Evolutionary conservation across 495 filamentous ascomycete genomes (phyloP), one percentile per base, ranked within the genome.

Genomic region (Geopyxis carbonaria): DNA sequence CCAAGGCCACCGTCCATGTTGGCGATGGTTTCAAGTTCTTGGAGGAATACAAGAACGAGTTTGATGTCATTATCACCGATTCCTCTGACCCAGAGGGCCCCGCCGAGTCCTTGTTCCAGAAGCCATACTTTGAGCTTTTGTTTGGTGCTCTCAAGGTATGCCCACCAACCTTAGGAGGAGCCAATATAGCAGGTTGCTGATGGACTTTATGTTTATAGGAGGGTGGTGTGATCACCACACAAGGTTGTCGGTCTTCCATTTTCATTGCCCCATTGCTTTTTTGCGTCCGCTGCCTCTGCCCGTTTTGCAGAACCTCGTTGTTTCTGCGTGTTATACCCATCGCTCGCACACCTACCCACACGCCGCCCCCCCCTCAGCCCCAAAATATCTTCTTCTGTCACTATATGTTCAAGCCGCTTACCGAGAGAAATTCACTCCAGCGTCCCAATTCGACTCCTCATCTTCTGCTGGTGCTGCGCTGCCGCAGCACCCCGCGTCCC

Each of bases 1-100:
- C 85, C 54, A 89, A 86, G 60, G 78, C 82, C 53, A 84, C 76
- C 64, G 73, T 76, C 50, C 79, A 92, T 64, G 67, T 99, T 45
- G 91, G 86, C 45, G 89, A 99, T 57, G 89, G 89, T 51, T 95
- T 99, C 73, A 82, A 94, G 69, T 99, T 92, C 66, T 69, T 99
- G 38, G 73, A 79, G 60, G 73, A 84, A 50, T 78, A 76, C 63
- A 81, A 86, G 72, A 85, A 93, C 66, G 74, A 79, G 53, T 99
- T 94, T 57, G 89, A 99, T 58, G 83, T 99, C 51, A 99, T 99
- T 67, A 99, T 99, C 68, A 99, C 89, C 42, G 89, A 99, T 62
- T 92, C 82, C 41, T 89, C 80, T 27, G 89, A 99, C 60, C 89
- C 89, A 22, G 91, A 95, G 61, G 89, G 89, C 40, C 89, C 89